Evolutionary conservation across 495 filamentous ascomycete species (phyloP).

Genomic region (Xylaria bambusicola): DNA sequence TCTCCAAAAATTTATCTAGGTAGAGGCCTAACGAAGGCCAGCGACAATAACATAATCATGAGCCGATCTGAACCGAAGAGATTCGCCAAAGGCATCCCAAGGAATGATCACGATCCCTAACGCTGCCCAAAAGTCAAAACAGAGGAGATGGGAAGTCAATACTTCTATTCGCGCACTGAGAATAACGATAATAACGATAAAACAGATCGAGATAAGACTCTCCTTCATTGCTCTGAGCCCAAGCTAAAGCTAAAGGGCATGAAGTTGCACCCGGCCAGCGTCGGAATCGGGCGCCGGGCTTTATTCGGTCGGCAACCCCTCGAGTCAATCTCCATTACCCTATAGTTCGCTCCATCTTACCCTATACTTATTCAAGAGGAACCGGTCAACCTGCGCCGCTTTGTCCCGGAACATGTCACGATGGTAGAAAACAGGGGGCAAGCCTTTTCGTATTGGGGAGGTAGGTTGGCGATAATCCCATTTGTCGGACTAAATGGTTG

Average conservation of each 20-base stretch:
- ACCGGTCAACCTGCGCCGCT: not conserved
- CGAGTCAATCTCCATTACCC: slow-evolving; percentile 1
- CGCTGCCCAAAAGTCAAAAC: no score
- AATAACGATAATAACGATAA: not conserved
- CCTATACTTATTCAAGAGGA: slow-evolving; percentile 19
- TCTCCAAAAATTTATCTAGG: no score
- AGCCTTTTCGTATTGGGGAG: slow-evolving; percentile 4
- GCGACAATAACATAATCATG: no score
- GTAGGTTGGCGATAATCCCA: not conserved
- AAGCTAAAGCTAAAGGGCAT: not conserved
- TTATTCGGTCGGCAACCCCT: not conserved
- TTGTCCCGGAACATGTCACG: slow-evolving; percentile 3
- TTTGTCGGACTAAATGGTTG: not conserved
- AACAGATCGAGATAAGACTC: not conserved
- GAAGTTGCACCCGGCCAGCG: slow-evolving; percentile 8
- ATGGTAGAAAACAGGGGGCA: not conserved
- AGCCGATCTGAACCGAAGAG: no score
- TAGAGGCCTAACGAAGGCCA: no score
- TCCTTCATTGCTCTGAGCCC: not conserved
- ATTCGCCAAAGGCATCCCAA: not conserved
- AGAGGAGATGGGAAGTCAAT: not conserved
- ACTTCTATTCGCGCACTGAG: not conserved
- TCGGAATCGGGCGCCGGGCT: not conserved
- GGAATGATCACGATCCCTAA: not conserved
- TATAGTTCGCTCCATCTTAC: slow-evolving; percentile 4